These are phyloP conservation scores for Lichtheimia corymbifera DNA, from an alignment of 371 early-diverging fungal genomes.

Conservation along the genomic window DNA sequence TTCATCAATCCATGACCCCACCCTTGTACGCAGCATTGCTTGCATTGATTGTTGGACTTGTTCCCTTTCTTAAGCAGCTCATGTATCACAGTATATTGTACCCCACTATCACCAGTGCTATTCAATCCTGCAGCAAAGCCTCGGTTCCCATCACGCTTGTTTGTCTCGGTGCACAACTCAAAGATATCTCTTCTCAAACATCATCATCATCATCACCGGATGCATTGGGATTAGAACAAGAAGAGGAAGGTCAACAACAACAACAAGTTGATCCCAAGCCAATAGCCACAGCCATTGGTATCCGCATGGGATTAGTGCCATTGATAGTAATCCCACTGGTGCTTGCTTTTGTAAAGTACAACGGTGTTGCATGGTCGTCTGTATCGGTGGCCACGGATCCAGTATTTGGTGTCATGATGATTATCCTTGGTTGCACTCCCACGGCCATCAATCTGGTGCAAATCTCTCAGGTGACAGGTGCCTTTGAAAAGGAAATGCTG, in stretches of 20 bases:
- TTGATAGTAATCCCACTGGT: slow-evolving; percentile 46
- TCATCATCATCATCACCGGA: neutral
- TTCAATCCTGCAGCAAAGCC: slow-evolving; percentile 67
- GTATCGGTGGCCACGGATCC: slow-evolving; percentile 43
- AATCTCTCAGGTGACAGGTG: slow-evolving; percentile 53
- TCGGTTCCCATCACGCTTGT: slow-evolving; percentile 73
- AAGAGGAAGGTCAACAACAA: neutral
- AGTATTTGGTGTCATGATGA: slow-evolving; percentile 49
- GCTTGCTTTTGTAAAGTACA: slow-evolving; percentile 29
- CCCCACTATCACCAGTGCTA: slow-evolving; percentile 57
- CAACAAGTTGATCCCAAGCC: slow-evolving; percentile 24
- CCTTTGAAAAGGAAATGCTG: slow-evolving; percentile 59
- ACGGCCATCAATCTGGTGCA: slow-evolving; percentile 64
- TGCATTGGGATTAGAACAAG: too few relatives aligned
- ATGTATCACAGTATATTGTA: slow-evolving; percentile 57
- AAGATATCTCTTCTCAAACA: slow-evolving; percentile 7
- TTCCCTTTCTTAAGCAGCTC: slow-evolving; percentile 47
- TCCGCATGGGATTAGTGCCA: slow-evolving; percentile 48
- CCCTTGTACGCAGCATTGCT: slow-evolving; percentile 65
- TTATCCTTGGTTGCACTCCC: slow-evolving; percentile 54
- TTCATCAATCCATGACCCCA: slow-evolving; percentile 54
- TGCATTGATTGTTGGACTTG: slow-evolving; percentile 58
- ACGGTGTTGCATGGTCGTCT: slow-evolving; percentile 25
- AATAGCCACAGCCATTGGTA: slow-evolving; percentile 30
- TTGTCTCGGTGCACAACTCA: slow-evolving; percentile 71